phyloP scores from a whole-genome alignment of 257 asterid genomes.

The Gentiana straminea region DNA sequence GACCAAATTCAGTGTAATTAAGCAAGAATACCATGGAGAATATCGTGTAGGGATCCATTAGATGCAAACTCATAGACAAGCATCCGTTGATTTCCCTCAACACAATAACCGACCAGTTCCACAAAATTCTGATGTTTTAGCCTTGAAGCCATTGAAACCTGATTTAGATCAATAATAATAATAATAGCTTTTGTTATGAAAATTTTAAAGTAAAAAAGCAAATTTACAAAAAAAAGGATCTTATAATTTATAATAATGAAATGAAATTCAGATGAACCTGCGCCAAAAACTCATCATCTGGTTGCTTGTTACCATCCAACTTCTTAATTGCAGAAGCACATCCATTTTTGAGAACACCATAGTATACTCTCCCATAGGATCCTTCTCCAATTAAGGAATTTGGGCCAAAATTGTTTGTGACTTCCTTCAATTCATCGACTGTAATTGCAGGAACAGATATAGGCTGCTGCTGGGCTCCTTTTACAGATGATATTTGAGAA shows the following conservation, averaged over 20 bases:
- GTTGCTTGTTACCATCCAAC: constrained; percentile 75
- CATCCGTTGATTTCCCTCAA: constrained; percentile 71
- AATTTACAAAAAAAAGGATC: constrained; percentile 1
- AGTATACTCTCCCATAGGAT: constrained; percentile 84
- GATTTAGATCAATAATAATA: background rate
- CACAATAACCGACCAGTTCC: constrained; percentile 80
- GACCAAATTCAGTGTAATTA: constrained; percentile 2
- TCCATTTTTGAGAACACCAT: constrained; percentile 47
- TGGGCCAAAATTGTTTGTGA: constrained; percentile 53
- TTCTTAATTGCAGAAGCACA: constrained; percentile 75
- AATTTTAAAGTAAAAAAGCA: background rate
- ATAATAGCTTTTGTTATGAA: too few relatives aligned
- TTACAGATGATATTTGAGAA: constrained; percentile 31
- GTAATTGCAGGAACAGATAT: constrained; percentile 63
- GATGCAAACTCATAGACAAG: constrained; percentile 79
- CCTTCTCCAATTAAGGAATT: constrained; percentile 78
- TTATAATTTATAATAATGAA: background rate
- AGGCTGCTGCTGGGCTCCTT: constrained; percentile 31
- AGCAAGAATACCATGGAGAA: constrained; percentile 54
- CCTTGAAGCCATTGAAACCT: constrained; percentile 94
- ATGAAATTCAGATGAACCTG: constrained; percentile 40
- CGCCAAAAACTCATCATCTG: constrained; percentile 73
- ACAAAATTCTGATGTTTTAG: constrained; percentile 65
- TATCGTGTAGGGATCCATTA: constrained; percentile 88
- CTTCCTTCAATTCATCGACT: constrained; percentile 68